A percentile compares a stretch with the other conserved stretches of the same genome.
These are phyloP conservation scores for Zychaea mexicana DNA, from an alignment of 371 early-diverging fungal genomes.

Conservation along the genomic window DNA sequence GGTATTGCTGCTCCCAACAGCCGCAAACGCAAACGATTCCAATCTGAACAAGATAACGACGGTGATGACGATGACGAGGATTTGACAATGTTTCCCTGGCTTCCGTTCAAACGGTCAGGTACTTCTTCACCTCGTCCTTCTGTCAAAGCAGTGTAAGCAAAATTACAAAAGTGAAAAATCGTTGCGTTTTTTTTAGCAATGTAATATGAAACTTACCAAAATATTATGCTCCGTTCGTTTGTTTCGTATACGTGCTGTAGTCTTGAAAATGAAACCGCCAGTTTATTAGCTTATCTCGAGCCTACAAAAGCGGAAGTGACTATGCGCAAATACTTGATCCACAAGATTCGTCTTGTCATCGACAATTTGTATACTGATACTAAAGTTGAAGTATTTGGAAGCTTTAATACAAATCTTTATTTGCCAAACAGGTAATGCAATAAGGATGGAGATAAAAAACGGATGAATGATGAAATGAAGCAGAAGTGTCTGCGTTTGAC, in stretches of 20 bases:
- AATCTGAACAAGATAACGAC: background rate
- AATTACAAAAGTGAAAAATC: no score
- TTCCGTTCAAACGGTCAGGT: background rate
- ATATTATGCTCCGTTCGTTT: background rate
- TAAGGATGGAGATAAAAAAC: background rate
- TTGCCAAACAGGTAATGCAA: conserved; percentile 70
- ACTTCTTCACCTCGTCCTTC: background rate
- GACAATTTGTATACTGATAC: conserved; percentile 38
- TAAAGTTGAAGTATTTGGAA: conserved; percentile 78
- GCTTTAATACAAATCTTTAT: conserved; percentile 82
- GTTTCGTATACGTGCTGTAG: conserved; percentile 11
- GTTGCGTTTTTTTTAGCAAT: background rate
- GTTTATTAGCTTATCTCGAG: conserved; percentile 60
- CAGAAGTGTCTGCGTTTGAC: background rate
- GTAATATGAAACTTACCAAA: background rate
- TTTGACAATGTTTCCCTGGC: background rate
- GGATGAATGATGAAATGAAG: background rate
- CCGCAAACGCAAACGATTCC: background rate
- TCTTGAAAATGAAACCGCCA: conserved; percentile 24
- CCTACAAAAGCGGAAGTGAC: conserved; percentile 81
- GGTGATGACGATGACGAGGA: background rate
- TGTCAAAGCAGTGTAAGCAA: background rate
- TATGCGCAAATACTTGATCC: conserved; percentile 71
- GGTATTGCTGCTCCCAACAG: background rate
- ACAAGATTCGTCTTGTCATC: conserved; percentile 59